phyloP scores from a whole-genome alignment of 371 early-diverging fungal genomes.

The Mortierella sp. region DNA sequence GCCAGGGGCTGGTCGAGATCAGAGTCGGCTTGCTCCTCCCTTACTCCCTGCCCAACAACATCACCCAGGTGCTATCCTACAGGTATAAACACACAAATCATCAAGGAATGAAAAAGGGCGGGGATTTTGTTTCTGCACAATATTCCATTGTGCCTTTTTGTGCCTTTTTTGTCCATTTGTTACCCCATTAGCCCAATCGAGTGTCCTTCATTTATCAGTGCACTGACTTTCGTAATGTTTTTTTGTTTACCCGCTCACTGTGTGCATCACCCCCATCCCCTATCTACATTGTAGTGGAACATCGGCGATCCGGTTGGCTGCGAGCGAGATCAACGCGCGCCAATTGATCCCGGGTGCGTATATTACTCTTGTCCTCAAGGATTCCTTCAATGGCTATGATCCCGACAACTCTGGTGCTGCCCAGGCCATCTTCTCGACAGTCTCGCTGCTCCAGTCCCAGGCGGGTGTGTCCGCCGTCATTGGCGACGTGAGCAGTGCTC shows the following conservation, averaged over 20 bases:
- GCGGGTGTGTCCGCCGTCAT: constrained; percentile 67
- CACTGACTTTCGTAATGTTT: not conserved
- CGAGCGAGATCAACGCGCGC: constrained; percentile 67
- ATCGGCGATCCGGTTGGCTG: constrained; percentile 73
- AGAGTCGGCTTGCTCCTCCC: constrained; percentile 68
- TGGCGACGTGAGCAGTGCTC: constrained; percentile 73
- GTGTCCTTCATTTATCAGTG: not conserved
- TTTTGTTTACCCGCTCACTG: too few species aligned
- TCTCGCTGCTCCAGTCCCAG: constrained; percentile 65
- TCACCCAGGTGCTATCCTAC: constrained; percentile 44
- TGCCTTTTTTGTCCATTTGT: not conserved
- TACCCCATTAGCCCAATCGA: not conserved
- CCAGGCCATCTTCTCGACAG: constrained; percentile 72
- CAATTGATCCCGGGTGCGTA: constrained; percentile 69
- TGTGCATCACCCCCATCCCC: too few species aligned
- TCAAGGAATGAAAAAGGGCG: too few species aligned
- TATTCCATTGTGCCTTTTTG: not conserved
- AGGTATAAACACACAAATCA: constrained; percentile 24
- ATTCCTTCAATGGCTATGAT: constrained; percentile 68
- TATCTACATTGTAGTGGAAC: constrained; percentile 59
- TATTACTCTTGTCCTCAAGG: constrained; percentile 70
- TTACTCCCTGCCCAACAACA: constrained; percentile 56
- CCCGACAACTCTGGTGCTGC: constrained; percentile 68
- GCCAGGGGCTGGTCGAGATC: constrained; percentile 58
- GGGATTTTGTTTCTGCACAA: not conserved